These are phyloP conservation scores for Lasiodiplodia hormozganensis DNA, from an alignment of 2,329 filamentous ascomycete species.

Conservation along the genomic window DNA sequence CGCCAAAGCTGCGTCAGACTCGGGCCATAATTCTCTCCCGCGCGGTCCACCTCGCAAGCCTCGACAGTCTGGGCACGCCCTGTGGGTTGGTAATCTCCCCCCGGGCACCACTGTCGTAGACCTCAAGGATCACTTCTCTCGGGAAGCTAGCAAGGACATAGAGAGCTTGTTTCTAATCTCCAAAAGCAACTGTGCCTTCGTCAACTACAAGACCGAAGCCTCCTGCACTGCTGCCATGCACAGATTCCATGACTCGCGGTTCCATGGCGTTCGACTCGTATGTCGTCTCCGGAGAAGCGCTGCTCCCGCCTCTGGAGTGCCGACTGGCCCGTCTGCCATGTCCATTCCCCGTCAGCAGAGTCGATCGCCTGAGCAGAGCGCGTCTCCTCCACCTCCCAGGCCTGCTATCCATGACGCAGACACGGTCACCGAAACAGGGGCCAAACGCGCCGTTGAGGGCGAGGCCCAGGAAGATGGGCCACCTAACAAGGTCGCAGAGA, in stretches of 20 bases:
- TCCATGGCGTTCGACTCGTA: slow-evolving; percentile 83
- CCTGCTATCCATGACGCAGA: neutral
- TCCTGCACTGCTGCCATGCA: slow-evolving; percentile 79
- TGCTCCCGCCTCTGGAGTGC: slow-evolving; percentile 54
- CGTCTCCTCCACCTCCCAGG: slow-evolving; percentile 29
- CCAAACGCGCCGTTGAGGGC: neutral
- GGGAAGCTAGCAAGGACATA: slow-evolving; percentile 74
- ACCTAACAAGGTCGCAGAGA: slow-evolving; percentile 64
- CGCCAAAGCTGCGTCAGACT: slow-evolving; percentile 15
- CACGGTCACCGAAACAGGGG: neutral
- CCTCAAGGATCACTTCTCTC: slow-evolving; percentile 90
- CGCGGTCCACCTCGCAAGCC: slow-evolving; percentile 72
- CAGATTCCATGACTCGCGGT: slow-evolving; percentile 88
- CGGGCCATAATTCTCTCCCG: slow-evolving; percentile 48
- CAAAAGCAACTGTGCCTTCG: slow-evolving; percentile 96
- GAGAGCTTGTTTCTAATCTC: slow-evolving; percentile 94
- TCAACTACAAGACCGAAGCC: slow-evolving; percentile 86
- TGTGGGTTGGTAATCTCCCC: slow-evolving; percentile 96
- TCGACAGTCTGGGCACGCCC: slow-evolving; percentile 78
- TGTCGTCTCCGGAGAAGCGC: slow-evolving; percentile 75
- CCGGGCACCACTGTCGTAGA: slow-evolving; percentile 81
- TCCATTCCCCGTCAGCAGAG: slow-evolving; percentile 37
- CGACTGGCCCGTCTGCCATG: slow-evolving; percentile 62
- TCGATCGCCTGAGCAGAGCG: slow-evolving; percentile 38
- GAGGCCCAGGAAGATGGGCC: slow-evolving; percentile 32